Evolutionary conservation across 768 basidiomycete genomes (phyloP), one percentile per base, ranked within the genome.

Genomic region (Pleurotus ostreatus): DNA sequence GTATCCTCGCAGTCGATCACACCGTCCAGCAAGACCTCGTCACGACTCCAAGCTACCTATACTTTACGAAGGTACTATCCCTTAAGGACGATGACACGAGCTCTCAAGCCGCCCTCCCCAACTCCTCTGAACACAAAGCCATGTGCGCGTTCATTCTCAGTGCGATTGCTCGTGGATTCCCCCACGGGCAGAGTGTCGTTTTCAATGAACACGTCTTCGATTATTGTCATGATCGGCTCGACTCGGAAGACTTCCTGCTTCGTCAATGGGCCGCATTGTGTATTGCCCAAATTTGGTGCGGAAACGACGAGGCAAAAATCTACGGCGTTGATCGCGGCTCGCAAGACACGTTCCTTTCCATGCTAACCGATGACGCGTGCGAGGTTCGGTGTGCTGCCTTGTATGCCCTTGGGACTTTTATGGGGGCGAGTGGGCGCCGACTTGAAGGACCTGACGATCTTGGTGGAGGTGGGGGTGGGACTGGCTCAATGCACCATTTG

Each of bases 101-200:
- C 9, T 40, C 39, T 15, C 69, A 75, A 34, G 65, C 74, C 40
- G 67, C 80, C 41, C 83, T 98, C 16, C 95, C 95, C 0, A 98
- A 99, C 70, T 85, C 86, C 48, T 89, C 90, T 2, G 97, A 99
- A 68, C 96, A 98, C 70, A 92, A 94, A 61, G 96, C 97, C 1
- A 98, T 99, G 97, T 98, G 96, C 67, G 92, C 94, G 1, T 98
- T 98, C 74, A 94, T 98, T 62, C 84, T 98, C 23, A 82, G 89
- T 20, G 85, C 94, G 12, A 85, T 97, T 49, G 86, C 89, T 40
- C 85, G 96, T 15, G 94, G 93, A 63, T 93, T 88, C 66, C 79
- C 82, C 12, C 79, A 80, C 2, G 97, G 95, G 3, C 95, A 98
- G 71, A 79, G 81, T 49, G 93, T 92, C 1, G 95, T 92, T 68